These are phyloP conservation scores for Malus asiatica DNA, from an alignment of 306 rosid species.

Conservation along the genomic window DNA sequence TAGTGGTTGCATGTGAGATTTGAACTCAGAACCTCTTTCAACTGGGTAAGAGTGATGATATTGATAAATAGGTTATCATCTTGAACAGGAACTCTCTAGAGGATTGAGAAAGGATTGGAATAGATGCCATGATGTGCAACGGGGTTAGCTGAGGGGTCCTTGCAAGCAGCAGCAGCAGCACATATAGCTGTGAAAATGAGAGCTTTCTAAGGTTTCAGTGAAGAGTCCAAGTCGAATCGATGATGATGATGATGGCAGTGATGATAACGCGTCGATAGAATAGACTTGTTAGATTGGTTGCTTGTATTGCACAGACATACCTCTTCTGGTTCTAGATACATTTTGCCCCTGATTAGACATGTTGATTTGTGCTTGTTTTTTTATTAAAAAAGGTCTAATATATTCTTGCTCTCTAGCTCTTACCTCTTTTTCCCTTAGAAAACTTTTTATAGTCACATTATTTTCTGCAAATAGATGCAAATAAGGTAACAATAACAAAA, in stretches of 20 bases:
- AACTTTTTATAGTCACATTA: not conserved
- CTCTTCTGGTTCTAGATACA: conserved; percentile 23
- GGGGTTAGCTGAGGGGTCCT: not conserved
- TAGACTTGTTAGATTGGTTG: conserved; percentile 44
- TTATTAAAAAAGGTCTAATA: conserved; percentile 42
- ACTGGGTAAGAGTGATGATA: not conserved
- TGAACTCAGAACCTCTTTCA: not conserved
- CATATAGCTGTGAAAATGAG: not conserved
- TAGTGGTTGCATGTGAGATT: too few relatives aligned
- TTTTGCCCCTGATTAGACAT: conserved; percentile 15
- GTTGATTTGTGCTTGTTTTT: conserved; percentile 17
- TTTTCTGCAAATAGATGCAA: not conserved
- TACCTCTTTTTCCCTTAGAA: not conserved
- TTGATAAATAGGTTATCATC: conserved; percentile 25
- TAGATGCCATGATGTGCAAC: conserved; percentile 1
- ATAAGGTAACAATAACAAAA: not conserved
- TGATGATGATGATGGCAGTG: not conserved
- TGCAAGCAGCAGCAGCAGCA: not conserved
- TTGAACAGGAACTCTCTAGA: conserved; percentile 33
- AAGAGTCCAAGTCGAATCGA: conserved; percentile 50
- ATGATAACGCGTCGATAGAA: conserved; percentile 33
- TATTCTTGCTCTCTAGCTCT: conserved; percentile 1
- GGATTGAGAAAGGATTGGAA: conserved; percentile 24
- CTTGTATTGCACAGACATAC: conserved; percentile 42
- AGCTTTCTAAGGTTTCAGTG: conserved; percentile 23